Evolutionary conservation across 2,329 filamentous ascomycete species (phyloP).

Genomic region (Sporothrix euskadiensis): DNA sequence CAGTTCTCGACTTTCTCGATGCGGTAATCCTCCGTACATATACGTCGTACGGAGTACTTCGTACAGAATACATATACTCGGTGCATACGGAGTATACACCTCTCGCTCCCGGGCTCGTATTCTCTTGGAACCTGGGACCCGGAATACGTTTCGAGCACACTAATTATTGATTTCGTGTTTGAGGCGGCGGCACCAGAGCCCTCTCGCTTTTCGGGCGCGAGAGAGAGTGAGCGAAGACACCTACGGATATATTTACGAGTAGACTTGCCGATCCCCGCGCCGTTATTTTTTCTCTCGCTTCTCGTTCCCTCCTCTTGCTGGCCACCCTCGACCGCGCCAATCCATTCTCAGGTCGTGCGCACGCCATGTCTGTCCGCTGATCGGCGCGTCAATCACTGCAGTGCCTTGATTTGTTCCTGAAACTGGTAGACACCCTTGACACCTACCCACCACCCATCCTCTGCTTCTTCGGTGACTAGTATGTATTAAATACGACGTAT

Average conservation of each 20-base stretch:
- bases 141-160: neutral
- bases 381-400: neutral
- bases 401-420: neutral
- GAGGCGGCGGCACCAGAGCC: neutral
- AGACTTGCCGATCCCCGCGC: neutral
- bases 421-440: neutral
- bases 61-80: no score
- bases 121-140: no score
- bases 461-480: neutral
- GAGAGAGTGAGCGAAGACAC: neutral
- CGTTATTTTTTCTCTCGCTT: neutral
- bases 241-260: neutral
- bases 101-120: no score
- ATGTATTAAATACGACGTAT: no score
- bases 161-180: neutral
- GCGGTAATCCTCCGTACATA: no score
- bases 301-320: neutral
- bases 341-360: constrained; percentile 20
- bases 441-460: neutral
- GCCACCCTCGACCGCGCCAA: constrained; percentile 8
- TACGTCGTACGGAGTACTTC: no score
- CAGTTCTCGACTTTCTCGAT: no score
- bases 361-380: neutral
- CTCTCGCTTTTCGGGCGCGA: no score
- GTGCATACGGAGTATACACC: no score